Evolutionary conservation across 2,329 filamentous ascomycete genomes (phyloP).

Genomic region (Xylaria sp.): DNA sequence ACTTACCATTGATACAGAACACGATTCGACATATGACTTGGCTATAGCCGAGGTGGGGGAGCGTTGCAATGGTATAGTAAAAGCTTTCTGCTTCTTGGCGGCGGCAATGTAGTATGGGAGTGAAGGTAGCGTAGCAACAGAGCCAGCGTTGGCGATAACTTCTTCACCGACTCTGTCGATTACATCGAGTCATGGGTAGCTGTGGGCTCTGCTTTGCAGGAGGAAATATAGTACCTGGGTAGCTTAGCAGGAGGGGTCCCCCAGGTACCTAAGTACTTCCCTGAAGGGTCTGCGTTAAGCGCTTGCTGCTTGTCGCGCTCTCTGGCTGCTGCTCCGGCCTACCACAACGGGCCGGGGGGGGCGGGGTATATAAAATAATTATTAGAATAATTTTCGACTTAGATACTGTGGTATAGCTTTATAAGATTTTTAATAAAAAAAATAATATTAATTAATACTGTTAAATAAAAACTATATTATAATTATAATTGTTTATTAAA

Average conservation of each 20-base stretch:
- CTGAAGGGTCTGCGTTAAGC: neutral
- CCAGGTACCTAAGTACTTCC: neutral
- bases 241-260: neutral
- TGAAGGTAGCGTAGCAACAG: neutral
- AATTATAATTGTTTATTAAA: too few relatives aligned
- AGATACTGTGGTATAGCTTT: too few relatives aligned
- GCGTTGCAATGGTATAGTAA: slow-evolving; percentile 10
- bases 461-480: too few relatives aligned
- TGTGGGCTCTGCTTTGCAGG: neutral
- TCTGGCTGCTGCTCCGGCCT: too few relatives aligned
- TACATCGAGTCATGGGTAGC: neutral
- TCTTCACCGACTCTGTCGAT: slow-evolving; percentile 30
- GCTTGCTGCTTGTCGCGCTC: neutral
- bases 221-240: neutral
- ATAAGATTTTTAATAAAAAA: too few relatives aligned
- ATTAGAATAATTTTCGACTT: too few relatives aligned
- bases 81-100: slow-evolving; percentile 1
- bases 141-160: slow-evolving; percentile 3
- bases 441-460: too few relatives aligned
- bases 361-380: too few relatives aligned
- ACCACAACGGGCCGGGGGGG: too few relatives aligned
- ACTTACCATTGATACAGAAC: neutral
- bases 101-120: neutral
- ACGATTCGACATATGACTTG: slow-evolving; percentile 19
- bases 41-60: slow-evolving; percentile 4